Conservation (phyloP, 768 basidiomycete genomes). For the Hygrocybe coccinea region DNA sequence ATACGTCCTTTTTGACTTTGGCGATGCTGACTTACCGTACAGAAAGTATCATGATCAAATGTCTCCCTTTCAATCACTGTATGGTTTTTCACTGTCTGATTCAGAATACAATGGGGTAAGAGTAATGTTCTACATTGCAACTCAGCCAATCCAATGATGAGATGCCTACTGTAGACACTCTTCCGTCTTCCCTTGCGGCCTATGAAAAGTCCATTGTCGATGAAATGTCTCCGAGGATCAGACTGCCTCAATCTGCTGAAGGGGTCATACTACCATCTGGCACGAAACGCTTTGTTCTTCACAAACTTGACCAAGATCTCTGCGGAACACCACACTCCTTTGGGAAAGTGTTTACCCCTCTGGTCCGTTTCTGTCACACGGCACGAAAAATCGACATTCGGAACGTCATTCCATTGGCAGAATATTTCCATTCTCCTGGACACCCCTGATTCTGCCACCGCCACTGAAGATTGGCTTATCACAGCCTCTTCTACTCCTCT, state of each 20-base stretch:
- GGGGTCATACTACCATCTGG: slow-evolving; percentile 28
- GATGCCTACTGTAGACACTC: slow-evolving; percentile 35
- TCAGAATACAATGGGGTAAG: slow-evolving; percentile 39
- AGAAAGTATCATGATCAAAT: slow-evolving; percentile 40
- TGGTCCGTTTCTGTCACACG: neutral
- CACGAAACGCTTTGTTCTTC: slow-evolving; percentile 40
- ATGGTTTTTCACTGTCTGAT: slow-evolving; percentile 31
- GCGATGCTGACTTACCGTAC: neutral
- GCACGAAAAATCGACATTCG: neutral
- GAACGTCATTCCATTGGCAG: neutral
- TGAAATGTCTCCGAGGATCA: slow-evolving; percentile 15
- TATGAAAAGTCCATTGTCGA: slow-evolving; percentile 23
- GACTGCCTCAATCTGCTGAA: slow-evolving; percentile 22
- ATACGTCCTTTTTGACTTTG: too few species aligned
- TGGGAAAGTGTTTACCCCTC: slow-evolving; percentile 1
- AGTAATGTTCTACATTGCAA: slow-evolving; percentile 4
- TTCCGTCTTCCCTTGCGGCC: slow-evolving; percentile 44
- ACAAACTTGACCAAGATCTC: slow-evolving; percentile 32
- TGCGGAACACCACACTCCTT: slow-evolving; percentile 19
- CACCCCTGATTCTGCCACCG: neutral
- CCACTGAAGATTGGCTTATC: neutral
- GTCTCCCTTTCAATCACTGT: slow-evolving; percentile 34
- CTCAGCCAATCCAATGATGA: neutral
- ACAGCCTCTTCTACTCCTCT: slow-evolving; percentile 10
- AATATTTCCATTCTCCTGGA: neutral